These are phyloP conservation scores for Pleurotus citrinopileatus DNA, from an alignment of 768 basidiomycete genomes.

Conservation along the genomic window DNA sequence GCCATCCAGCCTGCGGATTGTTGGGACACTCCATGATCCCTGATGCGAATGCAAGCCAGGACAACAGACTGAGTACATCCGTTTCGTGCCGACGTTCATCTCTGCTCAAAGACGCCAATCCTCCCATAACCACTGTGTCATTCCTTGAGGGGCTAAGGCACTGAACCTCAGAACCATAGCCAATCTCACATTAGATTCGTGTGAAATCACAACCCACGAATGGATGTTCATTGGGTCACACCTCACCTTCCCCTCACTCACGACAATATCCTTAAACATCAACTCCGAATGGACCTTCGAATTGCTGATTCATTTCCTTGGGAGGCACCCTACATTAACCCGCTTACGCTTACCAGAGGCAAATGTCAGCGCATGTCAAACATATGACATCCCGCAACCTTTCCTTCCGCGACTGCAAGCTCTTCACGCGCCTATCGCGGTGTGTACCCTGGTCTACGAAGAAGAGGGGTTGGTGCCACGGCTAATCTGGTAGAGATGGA, in stretches of 20 bases:
- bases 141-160: too few species aligned
- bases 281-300: conserved; percentile 17
- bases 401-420: conserved; percentile 17
- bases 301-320: conserved; percentile 20
- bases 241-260: conserved; percentile 20
- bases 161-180: too few species aligned
- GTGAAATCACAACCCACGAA: too few species aligned
- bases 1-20: not conserved
- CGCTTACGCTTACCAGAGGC: conserved; percentile 13
- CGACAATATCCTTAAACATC: conserved; percentile 14
- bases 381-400: conserved; percentile 2
- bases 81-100: too few species aligned
- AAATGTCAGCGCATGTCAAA: conserved; percentile 4
- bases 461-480: not conserved
- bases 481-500: not conserved
- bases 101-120: too few species aligned
- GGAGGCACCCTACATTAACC: conserved; percentile 21
- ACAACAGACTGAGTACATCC: too few species aligned
- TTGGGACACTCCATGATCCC: too few species aligned
- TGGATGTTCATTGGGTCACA: not conserved
- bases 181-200: too few species aligned
- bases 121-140: too few species aligned
- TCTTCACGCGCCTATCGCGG: conserved; percentile 10
- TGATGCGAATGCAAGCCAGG: too few species aligned
- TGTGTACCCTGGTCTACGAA: not conserved